Evolutionary conservation across 2,329 filamentous ascomycete genomes (phyloP).

Genomic region (Ascochyta viciae-villosae): DNA sequence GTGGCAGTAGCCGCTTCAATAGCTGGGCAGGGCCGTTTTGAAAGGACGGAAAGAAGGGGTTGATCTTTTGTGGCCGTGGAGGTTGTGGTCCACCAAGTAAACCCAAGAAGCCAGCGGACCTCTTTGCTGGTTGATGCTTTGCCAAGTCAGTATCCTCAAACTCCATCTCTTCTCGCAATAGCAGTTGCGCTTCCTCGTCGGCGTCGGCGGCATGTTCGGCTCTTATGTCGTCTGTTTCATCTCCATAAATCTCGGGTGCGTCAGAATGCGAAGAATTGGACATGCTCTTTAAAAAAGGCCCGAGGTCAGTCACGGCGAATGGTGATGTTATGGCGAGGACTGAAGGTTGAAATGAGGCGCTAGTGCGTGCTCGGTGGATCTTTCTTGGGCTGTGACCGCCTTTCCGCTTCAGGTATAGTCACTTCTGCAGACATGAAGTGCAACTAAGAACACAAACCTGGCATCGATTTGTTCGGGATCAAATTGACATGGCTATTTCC

Average conservation of each 20-base stretch:
- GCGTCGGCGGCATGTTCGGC: slow-evolving; percentile 12
- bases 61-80: slow-evolving; percentile 52
- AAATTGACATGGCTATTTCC: too few species aligned
- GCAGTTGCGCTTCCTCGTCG: slow-evolving; percentile 41
- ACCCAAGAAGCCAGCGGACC: slow-evolving; percentile 17
- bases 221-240: slow-evolving; percentile 17
- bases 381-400: background rate
- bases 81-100: slow-evolving; percentile 55
- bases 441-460: background rate
- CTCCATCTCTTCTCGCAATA: slow-evolving; percentile 35
- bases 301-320: background rate
- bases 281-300: background rate
- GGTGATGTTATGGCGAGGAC: slow-evolving; percentile 1
- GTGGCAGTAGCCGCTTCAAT: slow-evolving; percentile 63
- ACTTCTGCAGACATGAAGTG: too few species aligned
- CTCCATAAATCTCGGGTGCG: slow-evolving; percentile 1
- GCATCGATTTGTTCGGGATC: too few species aligned
- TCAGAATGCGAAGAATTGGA: background rate
- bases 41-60: slow-evolving; percentile 65
- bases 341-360: slow-evolving; percentile 11
- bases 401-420: slow-evolving; percentile 1
- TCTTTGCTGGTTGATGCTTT: background rate
- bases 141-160: slow-evolving; percentile 30
- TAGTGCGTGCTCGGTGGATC: slow-evolving; percentile 13
- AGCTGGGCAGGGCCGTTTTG: slow-evolving; percentile 70